These are phyloP conservation scores for Pedinophyceae sp. DNA, from an alignment of 139 green algal species.

Conservation along the genomic window DNA sequence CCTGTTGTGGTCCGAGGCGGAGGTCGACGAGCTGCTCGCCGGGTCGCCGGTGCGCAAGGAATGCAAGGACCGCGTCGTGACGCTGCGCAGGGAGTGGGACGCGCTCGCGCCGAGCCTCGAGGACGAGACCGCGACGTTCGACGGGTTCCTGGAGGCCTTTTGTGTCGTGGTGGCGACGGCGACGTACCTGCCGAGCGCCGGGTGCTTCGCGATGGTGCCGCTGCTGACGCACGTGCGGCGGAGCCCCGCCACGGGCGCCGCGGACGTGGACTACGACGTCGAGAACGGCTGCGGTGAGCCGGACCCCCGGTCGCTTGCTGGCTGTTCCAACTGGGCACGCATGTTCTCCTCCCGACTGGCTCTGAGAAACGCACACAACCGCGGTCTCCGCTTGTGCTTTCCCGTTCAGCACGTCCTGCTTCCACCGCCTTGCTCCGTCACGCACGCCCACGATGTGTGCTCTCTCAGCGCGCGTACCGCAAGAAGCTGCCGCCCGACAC, in stretches of 20 bases:
- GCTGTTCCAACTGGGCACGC: conserved; percentile 25
- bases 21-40: conserved; percentile 29
- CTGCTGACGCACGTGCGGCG: conserved; percentile 26
- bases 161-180: conserved; percentile 56
- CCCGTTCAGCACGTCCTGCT: too few relatives aligned
- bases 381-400: not conserved
- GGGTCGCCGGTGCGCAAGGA: conserved; percentile 8
- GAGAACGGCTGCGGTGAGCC: conserved; percentile 49
- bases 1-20: conserved; percentile 35
- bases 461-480: not conserved
- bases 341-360: not conserved
- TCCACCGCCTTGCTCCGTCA: too few relatives aligned
- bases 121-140: conserved; percentile 1
- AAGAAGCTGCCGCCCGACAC: too few relatives aligned
- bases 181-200: conserved; percentile 62
- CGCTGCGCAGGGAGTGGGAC: not conserved
- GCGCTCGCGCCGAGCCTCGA: not conserved
- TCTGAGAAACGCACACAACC: not conserved
- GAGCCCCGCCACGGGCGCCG: not conserved
- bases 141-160: conserved; percentile 55
- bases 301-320: conserved; percentile 23
- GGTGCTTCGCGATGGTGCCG: conserved; percentile 82
- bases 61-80: not conserved
- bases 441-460: too few relatives aligned
- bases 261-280: conserved; percentile 13